A percentile compares a stretch with the other conserved stretches of the same genome.
Evolutionary conservation across 306 rosid genomes (phyloP).

Genomic region (Glycine tomentella): DNA sequence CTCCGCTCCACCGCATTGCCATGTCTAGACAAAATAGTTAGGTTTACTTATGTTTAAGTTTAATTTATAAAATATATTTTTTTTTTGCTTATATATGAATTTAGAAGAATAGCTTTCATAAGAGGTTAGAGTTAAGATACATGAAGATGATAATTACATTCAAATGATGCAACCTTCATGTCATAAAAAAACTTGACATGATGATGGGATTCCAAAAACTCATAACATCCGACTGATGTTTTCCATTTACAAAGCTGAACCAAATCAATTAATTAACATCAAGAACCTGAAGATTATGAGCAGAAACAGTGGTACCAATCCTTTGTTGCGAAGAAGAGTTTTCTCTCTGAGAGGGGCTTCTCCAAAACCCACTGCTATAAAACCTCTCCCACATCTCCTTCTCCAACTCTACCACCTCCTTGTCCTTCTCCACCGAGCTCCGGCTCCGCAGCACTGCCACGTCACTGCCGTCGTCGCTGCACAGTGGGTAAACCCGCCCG

Average conservation of each 20-base stretch:
- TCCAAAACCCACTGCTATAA: constrained; percentile 79
- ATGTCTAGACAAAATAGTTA: too few relatives aligned
- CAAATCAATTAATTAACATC: not conserved
- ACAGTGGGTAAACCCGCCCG: constrained; percentile 43
- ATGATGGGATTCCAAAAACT: not conserved
- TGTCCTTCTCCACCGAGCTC: constrained; percentile 57
- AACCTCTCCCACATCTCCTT: constrained; percentile 93
- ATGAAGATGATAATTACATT: not conserved
- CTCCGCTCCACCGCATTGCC: too few relatives aligned
- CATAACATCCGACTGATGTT: not conserved
- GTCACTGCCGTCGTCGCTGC: not conserved
- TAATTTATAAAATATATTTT: too few relatives aligned
- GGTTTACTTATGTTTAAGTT: too few relatives aligned
- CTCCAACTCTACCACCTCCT: constrained; percentile 72
- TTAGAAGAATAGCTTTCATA: too few relatives aligned
- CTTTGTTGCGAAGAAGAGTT: not conserved
- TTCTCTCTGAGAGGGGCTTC: constrained; percentile 79
- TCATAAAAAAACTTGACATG: not conserved
- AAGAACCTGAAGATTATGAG: not conserved
- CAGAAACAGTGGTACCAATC: not conserved
- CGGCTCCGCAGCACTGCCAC: not conserved
- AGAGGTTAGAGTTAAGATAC: too few relatives aligned
- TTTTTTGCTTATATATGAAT: too few relatives aligned
- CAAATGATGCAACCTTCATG: not conserved
- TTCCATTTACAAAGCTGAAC: not conserved